Base-by-base conservation (phyloP, 2,329 filamentous ascomycete species). In the Neonectria ditissima region DNA sequence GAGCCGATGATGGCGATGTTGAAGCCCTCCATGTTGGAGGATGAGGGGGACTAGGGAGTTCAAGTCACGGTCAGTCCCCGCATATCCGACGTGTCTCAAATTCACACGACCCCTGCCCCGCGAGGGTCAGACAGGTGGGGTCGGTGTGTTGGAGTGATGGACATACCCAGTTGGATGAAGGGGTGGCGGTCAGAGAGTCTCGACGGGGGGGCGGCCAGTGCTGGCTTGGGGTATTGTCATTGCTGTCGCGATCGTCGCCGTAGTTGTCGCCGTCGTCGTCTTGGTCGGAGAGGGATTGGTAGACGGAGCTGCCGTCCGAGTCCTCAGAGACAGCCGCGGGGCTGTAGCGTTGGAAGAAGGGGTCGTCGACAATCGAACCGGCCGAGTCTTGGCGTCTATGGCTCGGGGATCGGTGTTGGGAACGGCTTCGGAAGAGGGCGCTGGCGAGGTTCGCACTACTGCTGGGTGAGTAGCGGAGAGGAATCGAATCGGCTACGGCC, bases 1-100 rank as follows among this genome's bases (percentile, higher is more conserved):
- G 87, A 85, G 71, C 89, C 89, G 75, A 92, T 88, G 64, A 91
- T 83, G 72, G 87, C 88, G 69, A 92, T 88, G 74, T 88, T 89
- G 73, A 89, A 84, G 69, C 83, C 81, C 66, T 88, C 86, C 87
- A 89, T 89, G 63, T 71, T 74, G 73, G 74, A 68, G 61, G 73
- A 66, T 57, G 72, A 66, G 55, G 72, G 74, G 50, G 75, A 69
- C 78, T 76, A 70, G 43, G 56, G 64, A 65, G 44, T 39, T 39
- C 59, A 55, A 61, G 65, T 62, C 65, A 65, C 63, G 48, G 71
- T 76, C 65, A 76, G 74, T 67, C 63, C 45, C 68, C 64, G 66
- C 62, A 69, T 14, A 20, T 66, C 55, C 51, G 53, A 47, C 43
- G 34, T 55, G 53, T 69, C 52, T 59, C 53, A 53, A 51, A 62